Evolutionary conservation across 2,329 filamentous ascomycete genomes (phyloP), one percentile per base, ranked within the genome.

Genomic region (Lachnellula hyalina): DNA sequence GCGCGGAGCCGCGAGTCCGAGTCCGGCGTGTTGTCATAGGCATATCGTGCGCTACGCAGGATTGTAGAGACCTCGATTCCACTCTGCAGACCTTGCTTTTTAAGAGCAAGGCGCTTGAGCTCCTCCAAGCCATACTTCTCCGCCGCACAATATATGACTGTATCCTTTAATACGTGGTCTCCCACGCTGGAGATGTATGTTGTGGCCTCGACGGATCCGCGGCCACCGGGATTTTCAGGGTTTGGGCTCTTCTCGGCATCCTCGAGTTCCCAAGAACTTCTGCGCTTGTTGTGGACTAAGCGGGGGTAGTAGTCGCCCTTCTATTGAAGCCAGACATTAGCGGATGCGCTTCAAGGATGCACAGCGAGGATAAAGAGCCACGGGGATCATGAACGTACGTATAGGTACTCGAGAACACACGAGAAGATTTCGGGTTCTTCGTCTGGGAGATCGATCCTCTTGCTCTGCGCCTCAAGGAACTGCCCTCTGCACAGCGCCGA

Each of bases 361-460:
- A 48, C 35, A 14, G 44, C 12, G 19, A 34, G 21, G 41, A 44
- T 36, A 50, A 9, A 46, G 28, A 32, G 28, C 28, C 28, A 1
- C 28, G 8, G 9, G 25, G 17, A 34, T 38, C 5, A 38, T 14
- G 8, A 28, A 41, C 52, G 47, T 46, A 54, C 52, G 62, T 69
- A 69, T 54, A 96, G 83, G 64, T 87, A 96, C 70, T 96, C 92
- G 54, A 96, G 84, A 11, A 96, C 80, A 5, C 87, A 91, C 7
- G 90, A 95, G 72, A 96, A 92, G 66, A 96, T 86, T 70, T 96
- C 90, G 19, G 92, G 90, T 64, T 92, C 86, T 72, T 96, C 92
- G 57, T 93, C 84, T 1, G 90, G 87, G 2, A 96, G 82, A 50
- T 86, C 80, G 69, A 96, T 87, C 52, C 86, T 85, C 73, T 90